A percentile compares a stretch with the other conserved stretches of the same genome.
Evolutionary conservation across 2,329 filamentous ascomycete species (phyloP).

Genomic region (Colletotrichum australisinense): DNA sequence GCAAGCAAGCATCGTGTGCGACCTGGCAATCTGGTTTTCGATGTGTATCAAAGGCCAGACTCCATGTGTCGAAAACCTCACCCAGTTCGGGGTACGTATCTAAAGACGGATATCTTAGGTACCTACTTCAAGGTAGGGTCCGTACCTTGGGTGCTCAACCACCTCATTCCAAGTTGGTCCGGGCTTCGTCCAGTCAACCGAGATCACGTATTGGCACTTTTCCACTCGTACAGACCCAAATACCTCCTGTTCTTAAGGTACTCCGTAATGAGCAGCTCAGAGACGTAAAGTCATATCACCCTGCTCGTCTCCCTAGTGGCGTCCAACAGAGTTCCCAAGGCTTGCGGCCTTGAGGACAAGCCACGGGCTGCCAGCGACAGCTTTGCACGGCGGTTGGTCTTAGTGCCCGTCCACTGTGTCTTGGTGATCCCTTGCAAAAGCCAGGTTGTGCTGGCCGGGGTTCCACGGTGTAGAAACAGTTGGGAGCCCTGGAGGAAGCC

Average conservation of each 20-base stretch:
- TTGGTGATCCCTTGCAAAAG: slow-evolving; percentile 19
- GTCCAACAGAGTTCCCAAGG: not conserved
- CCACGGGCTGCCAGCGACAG: not conserved
- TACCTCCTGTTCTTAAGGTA: no score
- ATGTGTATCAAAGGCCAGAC: not conserved
- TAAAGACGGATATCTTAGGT: not conserved
- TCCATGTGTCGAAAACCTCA: not conserved
- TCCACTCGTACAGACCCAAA: not conserved
- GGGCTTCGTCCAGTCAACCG: not conserved
- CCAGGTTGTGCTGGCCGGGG: not conserved
- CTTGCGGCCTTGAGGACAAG: not conserved
- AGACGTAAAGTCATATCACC: not conserved
- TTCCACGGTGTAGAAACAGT: slow-evolving; percentile 10
- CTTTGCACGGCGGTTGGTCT: not conserved
- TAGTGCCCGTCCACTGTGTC: slow-evolving; percentile 22
- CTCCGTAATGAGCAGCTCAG: not conserved
- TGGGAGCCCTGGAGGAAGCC: slow-evolving; percentile 6
- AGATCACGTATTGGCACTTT: not conserved
- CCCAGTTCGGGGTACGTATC: not conserved
- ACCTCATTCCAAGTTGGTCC: not conserved
- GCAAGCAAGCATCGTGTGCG: not conserved
- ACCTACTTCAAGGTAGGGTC: no score
- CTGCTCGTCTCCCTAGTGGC: not conserved
- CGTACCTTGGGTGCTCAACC: no score
- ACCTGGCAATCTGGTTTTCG: not conserved